phyloP scores from a whole-genome alignment of 768 basidiomycete genomes.

The Boletus edulis region DNA sequence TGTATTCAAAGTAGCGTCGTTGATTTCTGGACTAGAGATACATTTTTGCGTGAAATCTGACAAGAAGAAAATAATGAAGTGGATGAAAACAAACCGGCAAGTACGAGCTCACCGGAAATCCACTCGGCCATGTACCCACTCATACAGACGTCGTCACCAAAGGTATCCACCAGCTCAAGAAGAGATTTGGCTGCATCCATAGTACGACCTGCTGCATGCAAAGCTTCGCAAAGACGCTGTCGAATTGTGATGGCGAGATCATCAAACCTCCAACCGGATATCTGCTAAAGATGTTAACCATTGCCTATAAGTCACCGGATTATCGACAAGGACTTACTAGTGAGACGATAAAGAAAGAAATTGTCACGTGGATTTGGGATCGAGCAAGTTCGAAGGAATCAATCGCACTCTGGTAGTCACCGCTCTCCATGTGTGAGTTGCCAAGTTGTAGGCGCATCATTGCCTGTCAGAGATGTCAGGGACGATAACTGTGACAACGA shows the following conservation, averaged over 20 bases:
- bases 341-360: neutral
- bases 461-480: too few relatives aligned
- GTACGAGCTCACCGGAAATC: neutral
- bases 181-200: neutral
- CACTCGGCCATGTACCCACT: neutral
- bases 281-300: neutral
- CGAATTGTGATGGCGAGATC: neutral
- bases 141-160: too few relatives aligned
- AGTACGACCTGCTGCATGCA: neutral
- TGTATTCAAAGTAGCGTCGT: too few relatives aligned
- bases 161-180: neutral
- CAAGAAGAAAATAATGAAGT: neutral
- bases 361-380: neutral
- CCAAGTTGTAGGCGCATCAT: neutral
- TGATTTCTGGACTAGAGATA: neutral
- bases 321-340: neutral
- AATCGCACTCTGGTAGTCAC: neutral
- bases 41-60: neutral
- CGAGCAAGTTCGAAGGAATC: neutral
- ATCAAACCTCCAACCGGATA: neutral
- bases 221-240: neutral
- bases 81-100: neutral
- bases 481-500: too few relatives aligned
- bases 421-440: neutral
- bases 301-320: neutral